A percentile compares a stretch with the other conserved stretches of the same genome.
Evolutionary conservation across 305 asterid species (phyloP).

Genomic region (Rubia tinctorum): DNA sequence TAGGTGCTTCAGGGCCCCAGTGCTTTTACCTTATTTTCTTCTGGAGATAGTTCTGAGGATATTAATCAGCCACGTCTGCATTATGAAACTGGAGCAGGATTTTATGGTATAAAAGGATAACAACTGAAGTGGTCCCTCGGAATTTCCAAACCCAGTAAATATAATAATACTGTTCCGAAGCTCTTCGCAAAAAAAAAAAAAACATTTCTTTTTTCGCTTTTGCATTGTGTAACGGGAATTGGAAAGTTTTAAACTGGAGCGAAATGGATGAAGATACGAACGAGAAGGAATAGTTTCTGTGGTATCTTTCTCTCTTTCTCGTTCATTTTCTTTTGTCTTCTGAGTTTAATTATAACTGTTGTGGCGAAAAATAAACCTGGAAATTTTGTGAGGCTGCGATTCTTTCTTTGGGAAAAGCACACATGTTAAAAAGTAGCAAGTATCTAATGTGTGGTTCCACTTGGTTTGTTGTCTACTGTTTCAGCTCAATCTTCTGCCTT

Average conservation of each 20-base stretch:
- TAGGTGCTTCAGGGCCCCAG: not conserved
- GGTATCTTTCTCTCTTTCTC: not conserved
- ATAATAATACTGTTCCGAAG: not conserved
- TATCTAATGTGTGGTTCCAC: constrained; percentile 40
- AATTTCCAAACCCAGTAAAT: constrained; percentile 21
- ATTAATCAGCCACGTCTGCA: constrained; percentile 58
- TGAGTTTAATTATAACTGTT: constrained; percentile 7
- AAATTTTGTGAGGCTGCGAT: constrained; percentile 42
- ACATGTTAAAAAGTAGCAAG: constrained; percentile 10
- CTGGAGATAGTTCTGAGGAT: constrained; percentile 45
- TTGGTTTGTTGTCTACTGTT: constrained; percentile 22
- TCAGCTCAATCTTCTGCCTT: constrained; percentile 14
- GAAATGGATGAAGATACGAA: not conserved
- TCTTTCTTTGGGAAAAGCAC: constrained; percentile 30
- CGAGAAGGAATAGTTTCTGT: constrained; percentile 1
- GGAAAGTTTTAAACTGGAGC: not conserved
- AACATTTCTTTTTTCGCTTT: not conserved
- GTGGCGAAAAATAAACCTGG: constrained; percentile 11
- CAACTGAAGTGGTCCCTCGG: constrained; percentile 22
- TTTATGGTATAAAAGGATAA: constrained; percentile 22
- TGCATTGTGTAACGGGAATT: not conserved
- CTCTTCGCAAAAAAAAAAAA: not conserved
- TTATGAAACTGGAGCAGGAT: constrained; percentile 28
- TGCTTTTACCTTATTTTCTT: constrained; percentile 11
- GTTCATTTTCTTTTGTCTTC: not conserved